Conservation (phyloP, 345 rosid species). For the Sapria himalayana region DNA sequence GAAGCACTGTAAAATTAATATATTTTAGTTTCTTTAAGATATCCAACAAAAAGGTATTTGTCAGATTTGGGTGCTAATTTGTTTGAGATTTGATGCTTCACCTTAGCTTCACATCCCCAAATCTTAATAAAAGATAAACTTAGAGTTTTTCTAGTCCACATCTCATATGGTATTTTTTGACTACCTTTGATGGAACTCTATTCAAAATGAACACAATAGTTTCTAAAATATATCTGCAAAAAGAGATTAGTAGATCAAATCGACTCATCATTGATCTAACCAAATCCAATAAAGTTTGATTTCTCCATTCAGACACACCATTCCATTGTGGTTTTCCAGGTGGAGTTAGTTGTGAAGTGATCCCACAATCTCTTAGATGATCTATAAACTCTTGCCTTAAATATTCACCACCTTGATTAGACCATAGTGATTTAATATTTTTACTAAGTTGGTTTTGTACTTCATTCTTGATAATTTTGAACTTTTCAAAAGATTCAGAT, state of each 20-base stretch:
- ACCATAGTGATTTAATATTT: too few relatives aligned
- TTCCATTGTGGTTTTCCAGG: neutral
- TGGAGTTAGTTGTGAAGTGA: neutral
- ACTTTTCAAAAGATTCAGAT: neutral
- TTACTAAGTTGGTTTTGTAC: neutral
- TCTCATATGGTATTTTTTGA: neutral
- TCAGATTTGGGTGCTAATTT: neutral
- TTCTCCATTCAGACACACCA: too few relatives aligned
- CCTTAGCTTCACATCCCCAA: neutral
- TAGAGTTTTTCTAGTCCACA: neutral
- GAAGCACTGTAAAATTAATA: neutral
- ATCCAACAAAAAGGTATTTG: neutral
- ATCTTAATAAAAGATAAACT: too few relatives aligned
- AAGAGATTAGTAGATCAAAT: neutral
- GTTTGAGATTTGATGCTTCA: neutral
- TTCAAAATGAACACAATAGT: neutral
- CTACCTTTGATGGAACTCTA: neutral
- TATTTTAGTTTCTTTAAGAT: too few relatives aligned
- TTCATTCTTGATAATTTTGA: neutral
- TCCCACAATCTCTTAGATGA: neutral
- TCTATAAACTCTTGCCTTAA: neutral
- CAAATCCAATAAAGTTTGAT: too few relatives aligned
- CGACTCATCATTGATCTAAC: neutral
- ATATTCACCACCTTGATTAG: neutral
- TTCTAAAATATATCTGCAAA: neutral